Evolutionary conservation across 2,329 filamentous ascomycete genomes (phyloP).

Genomic region (Trichoderma atroviride): DNA sequence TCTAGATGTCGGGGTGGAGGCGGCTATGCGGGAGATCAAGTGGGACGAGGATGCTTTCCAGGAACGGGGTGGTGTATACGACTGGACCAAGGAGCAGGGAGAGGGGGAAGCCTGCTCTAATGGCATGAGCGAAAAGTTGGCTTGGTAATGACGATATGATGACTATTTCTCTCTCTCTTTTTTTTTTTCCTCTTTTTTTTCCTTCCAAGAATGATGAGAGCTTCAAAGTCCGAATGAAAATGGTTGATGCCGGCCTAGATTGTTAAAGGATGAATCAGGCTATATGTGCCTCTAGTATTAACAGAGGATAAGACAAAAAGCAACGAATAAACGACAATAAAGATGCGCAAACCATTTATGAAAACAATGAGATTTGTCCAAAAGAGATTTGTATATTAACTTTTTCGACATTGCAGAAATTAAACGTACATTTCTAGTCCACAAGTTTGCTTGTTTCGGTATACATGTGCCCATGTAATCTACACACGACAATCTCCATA

Average conservation of each 20-base stretch:
- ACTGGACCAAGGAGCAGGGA: slow-evolving; percentile 41
- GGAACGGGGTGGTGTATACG: slow-evolving; percentile 51
- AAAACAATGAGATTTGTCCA: no score
- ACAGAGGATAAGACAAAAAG: background rate
- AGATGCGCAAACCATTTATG: background rate
- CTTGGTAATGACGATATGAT: background rate
- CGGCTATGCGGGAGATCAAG: slow-evolving; percentile 47
- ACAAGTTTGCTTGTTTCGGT: background rate
- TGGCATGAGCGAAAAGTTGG: background rate
- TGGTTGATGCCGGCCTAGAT: background rate
- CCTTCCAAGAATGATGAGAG: background rate
- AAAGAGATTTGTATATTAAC: background rate
- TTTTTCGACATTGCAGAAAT: background rate
- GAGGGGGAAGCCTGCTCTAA: background rate
- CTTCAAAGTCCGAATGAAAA: background rate
- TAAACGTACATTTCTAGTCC: background rate
- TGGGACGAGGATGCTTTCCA: slow-evolving; percentile 51
- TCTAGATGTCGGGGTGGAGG: slow-evolving; percentile 50
- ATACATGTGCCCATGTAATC: background rate
- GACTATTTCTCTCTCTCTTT: background rate
- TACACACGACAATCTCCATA: background rate
- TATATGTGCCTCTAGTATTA: background rate
- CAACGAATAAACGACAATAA: background rate
- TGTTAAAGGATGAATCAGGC: background rate
- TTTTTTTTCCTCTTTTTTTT: background rate